Evolutionary conservation across 768 basidiomycete species (phyloP).

Genomic region (Auricularia sp.): DNA sequence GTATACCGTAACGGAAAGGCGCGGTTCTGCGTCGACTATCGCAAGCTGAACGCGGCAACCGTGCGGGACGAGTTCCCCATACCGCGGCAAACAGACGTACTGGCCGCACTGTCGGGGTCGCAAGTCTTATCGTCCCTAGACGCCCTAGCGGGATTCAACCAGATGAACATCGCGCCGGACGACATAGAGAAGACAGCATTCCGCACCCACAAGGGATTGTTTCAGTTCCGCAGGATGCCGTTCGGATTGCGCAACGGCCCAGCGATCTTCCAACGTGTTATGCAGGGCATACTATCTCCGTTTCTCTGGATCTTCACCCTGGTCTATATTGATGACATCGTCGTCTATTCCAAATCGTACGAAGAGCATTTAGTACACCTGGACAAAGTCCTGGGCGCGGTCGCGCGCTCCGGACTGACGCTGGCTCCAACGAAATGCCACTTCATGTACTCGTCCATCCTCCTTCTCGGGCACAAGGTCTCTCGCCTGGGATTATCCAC

Average conservation of each 20-base stretch:
- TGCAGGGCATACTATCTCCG: slow-evolving; percentile 26
- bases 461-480: slow-evolving; percentile 15
- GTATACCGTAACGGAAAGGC: slow-evolving; percentile 30
- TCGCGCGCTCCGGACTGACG: slow-evolving; percentile 10
- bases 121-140: slow-evolving; percentile 27
- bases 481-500: slow-evolving; percentile 26
- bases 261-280: slow-evolving; percentile 15
- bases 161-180: slow-evolving; percentile 22
- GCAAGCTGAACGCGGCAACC: slow-evolving; percentile 19
- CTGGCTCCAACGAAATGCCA: slow-evolving; percentile 15
- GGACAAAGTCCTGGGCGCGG: slow-evolving; percentile 11
- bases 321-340: slow-evolving; percentile 18
- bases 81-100: slow-evolving; percentile 18
- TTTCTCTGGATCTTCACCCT: neutral
- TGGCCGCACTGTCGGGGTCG: slow-evolving; percentile 22
- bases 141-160: slow-evolving; percentile 32
- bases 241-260: slow-evolving; percentile 24
- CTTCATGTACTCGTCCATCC: slow-evolving; percentile 24
- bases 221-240: slow-evolving; percentile 33
- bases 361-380: slow-evolving; percentile 20
- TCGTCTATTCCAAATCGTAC: slow-evolving; percentile 11
- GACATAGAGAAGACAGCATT: slow-evolving; percentile 30
- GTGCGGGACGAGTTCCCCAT: slow-evolving; percentile 23
- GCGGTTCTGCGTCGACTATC: slow-evolving; percentile 26
- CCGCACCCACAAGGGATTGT: slow-evolving; percentile 28